Percentiles rank a stretch among this genome's conserved stretches.
Conservation (phyloP, 805 yeast genomes). For the Metschnikowia colocasiae region DNA sequence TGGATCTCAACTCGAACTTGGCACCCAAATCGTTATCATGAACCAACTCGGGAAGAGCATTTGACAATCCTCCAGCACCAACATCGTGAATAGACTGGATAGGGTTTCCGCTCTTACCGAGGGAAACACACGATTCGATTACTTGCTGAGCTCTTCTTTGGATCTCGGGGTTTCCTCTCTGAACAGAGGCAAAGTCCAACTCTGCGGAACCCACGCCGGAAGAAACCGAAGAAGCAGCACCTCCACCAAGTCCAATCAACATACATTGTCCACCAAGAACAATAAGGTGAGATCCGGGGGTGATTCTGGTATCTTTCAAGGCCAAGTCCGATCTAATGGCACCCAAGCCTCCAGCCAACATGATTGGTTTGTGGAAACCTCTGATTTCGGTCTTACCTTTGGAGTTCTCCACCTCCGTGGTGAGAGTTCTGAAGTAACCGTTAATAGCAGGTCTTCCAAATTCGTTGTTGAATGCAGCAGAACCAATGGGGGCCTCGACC, state of each 20-base stretch:
- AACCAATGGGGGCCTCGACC: conserved; percentile 96
- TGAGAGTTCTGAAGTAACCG: conserved; percentile 94
- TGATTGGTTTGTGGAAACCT: conserved; percentile 98
- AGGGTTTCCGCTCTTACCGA: conserved; percentile 64
- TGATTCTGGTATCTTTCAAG: conserved; percentile 77
- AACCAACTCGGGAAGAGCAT: conserved; percentile 95
- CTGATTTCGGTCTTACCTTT: conserved; percentile 70
- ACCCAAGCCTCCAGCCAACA: conserved; percentile 99
- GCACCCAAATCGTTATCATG: conserved; percentile 98
- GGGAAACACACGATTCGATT: conserved; percentile 86
- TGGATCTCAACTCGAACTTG: conserved; percentile 81
- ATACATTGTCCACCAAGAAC: conserved; percentile 97
- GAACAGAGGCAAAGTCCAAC: conserved; percentile 97
- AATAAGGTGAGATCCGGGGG: conserved; percentile 87
- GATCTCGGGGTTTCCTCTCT: conserved; percentile 99
- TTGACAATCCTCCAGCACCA: conserved; percentile 98
- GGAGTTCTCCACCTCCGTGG: conserved; percentile 65
- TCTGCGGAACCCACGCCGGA: conserved; percentile 96
- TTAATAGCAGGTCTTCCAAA: conserved; percentile 97
- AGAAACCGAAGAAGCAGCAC: conserved; percentile 97
- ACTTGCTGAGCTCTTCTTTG: conserved; percentile 99
- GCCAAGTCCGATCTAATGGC: conserved; percentile 92
- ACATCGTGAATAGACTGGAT: conserved; percentile 97
- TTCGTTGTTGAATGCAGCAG: conserved; percentile 97
- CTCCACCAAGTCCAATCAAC: conserved; percentile 99